Evolutionary conservation across 768 basidiomycete species (phyloP).

Genomic region (Coprinopsis sp.): DNA sequence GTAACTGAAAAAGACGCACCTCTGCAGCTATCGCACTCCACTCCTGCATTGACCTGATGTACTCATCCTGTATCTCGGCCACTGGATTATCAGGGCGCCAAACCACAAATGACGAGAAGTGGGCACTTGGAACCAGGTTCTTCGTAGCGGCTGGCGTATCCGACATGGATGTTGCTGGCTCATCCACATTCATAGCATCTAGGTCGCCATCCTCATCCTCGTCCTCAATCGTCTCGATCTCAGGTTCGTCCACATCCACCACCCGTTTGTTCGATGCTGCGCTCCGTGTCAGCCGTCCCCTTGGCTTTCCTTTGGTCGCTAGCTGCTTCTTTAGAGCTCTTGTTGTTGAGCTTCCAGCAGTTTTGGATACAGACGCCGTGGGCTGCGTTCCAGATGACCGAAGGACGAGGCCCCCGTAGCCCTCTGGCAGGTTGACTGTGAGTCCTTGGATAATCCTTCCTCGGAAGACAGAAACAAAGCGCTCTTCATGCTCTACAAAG

Average conservation of each 20-base stretch:
- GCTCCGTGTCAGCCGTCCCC: constrained; percentile 23
- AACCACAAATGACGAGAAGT: constrained; percentile 64
- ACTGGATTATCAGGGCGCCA: constrained; percentile 74
- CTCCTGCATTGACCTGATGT: constrained; percentile 60
- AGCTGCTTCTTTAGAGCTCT: constrained; percentile 7
- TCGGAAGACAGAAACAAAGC: constrained; percentile 63
- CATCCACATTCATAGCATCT: constrained; percentile 15
- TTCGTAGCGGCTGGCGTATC: neutral
- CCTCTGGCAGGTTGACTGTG: constrained; percentile 53
- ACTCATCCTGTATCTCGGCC: constrained; percentile 69
- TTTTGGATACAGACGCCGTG: constrained; percentile 1
- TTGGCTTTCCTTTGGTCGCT: constrained; percentile 16
- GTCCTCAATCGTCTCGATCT: constrained; percentile 12
- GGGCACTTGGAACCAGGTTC: constrained; percentile 33
- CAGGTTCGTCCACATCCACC: constrained; percentile 18
- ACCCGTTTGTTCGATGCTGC: constrained; percentile 19
- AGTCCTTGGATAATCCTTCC: constrained; percentile 73
- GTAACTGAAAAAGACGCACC: constrained; percentile 34
- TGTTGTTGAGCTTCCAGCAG: constrained; percentile 1
- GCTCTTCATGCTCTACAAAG: constrained; percentile 23
- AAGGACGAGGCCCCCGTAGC: constrained; percentile 66
- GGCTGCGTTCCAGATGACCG: constrained; percentile 15
- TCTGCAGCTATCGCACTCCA: constrained; percentile 64
- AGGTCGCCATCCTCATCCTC: no score
- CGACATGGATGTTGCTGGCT: constrained; percentile 1